Evolutionary conservation across 208 protist genomes (phyloP).

Genomic region (Acanthamoeba healyi): DNA sequence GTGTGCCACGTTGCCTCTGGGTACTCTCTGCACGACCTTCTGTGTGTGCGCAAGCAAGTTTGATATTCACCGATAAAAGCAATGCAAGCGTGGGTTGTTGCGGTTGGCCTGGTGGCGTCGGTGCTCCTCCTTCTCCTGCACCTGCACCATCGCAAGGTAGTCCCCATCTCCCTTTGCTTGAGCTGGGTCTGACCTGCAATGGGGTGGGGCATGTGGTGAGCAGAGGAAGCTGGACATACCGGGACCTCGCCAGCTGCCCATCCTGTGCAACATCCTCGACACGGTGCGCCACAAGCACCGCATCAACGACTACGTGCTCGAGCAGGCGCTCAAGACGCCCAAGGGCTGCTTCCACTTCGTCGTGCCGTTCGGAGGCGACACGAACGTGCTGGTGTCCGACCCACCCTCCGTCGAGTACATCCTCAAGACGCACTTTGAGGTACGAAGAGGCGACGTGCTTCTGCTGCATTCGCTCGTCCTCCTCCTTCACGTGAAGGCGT

Average conservation of each 20-base stretch:
- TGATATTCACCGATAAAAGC: too few relatives aligned
- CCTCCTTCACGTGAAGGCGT: background rate
- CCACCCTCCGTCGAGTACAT: slow-evolving; percentile 42
- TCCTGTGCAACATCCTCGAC: background rate
- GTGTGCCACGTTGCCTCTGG: too few relatives aligned
- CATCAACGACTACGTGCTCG: background rate
- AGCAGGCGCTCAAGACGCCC: background rate
- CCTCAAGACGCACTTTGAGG: slow-evolving; percentile 42
- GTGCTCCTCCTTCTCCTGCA: background rate
- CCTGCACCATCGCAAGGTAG: background rate
- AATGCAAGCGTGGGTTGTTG: background rate
- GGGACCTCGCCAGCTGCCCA: slow-evolving; percentile 19
- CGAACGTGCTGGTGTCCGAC: background rate
- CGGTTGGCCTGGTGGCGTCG: background rate
- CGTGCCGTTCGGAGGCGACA: background rate
- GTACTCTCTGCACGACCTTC: too few relatives aligned
- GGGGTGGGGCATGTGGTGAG: too few relatives aligned
- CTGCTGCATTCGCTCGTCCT: background rate
- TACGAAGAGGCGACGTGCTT: too few relatives aligned
- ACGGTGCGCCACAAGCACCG: background rate
- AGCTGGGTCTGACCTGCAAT: too few relatives aligned
- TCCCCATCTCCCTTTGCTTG: too few relatives aligned
- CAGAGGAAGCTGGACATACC: slow-evolving; percentile 27
- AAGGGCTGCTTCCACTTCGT: slow-evolving; percentile 39
- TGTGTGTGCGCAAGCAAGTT: too few relatives aligned